These are phyloP conservation scores for Globisporangium viniferum DNA, from an alignment of 352 stramenopile species.

Conservation along the genomic window DNA sequence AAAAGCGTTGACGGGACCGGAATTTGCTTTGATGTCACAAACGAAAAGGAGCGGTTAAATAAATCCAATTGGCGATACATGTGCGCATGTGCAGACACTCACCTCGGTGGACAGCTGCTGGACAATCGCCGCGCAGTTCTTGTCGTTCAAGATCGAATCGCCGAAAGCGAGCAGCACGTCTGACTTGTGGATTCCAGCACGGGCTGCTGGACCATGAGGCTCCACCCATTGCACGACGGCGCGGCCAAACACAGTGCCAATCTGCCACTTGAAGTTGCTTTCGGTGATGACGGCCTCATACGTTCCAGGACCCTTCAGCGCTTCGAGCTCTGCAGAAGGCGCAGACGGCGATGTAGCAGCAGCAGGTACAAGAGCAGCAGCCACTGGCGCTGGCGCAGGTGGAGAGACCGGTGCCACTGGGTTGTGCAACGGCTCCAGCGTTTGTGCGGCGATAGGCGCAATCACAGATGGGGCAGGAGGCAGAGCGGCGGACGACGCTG, in stretches of 20 bases:
- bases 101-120: slow-evolving; percentile 79
- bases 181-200: slow-evolving; percentile 78
- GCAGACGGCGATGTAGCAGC: slow-evolving; percentile 18
- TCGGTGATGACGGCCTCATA: slow-evolving; percentile 84
- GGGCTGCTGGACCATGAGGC: slow-evolving; percentile 51
- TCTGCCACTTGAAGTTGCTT: slow-evolving; percentile 77
- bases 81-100: slow-evolving; percentile 5
- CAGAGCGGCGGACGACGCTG: slow-evolving; percentile 30
- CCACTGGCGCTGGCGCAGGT: background rate
- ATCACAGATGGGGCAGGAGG: slow-evolving; percentile 36
- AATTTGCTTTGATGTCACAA: slow-evolving; percentile 33
- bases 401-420: slow-evolving; percentile 15
- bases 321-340: slow-evolving; percentile 32
- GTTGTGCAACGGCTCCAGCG: slow-evolving; percentile 50
- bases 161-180: slow-evolving; percentile 79
- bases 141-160: slow-evolving; percentile 66
- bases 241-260: slow-evolving; percentile 80
- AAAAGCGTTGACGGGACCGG: slow-evolving; percentile 66
- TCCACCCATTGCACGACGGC: slow-evolving; percentile 81
- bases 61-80: background rate
- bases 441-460: slow-evolving; percentile 48
- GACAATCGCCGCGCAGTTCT: slow-evolving; percentile 76
- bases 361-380: slow-evolving; percentile 1
- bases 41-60: background rate
- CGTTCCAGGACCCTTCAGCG: slow-evolving; percentile 53